Base-by-base conservation (phyloP, 208 protist genomes). In the Tritrichomonas musculus region DNA sequence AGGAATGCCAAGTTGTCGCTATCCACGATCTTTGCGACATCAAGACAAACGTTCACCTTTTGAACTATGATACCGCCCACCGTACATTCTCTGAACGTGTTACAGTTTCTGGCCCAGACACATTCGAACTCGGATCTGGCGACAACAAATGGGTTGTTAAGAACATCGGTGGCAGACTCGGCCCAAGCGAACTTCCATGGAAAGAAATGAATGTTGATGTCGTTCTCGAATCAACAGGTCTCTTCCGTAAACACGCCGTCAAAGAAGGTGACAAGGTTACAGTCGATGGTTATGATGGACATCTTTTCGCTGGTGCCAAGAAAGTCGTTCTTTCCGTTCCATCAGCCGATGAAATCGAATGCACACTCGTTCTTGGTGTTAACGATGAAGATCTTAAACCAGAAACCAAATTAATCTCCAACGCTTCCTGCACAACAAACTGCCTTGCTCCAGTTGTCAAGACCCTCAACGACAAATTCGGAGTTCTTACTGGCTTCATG, bases 371-470 rank as follows among this genome's bases (percentile, higher is more conserved):
- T 84, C 98, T 99, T 96, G 99, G 99, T 93, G 98, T 99, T 73
- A 99, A 99, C 96, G 94, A 99, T 93, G 88, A 97, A 9, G 94
- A 96, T 92, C 60, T 75, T 57, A 93, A 93, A 33, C 33, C 33
- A 75, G 73, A 94, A 22, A 60, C 77, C 11, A 65, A 64, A 20
- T 66, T 4, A 8, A 92, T 94, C 69, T 84, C 36, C 22, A 94
- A 66, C 66, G 98, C 99, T 66, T 99, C 98, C 66, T 99, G 99
- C 97, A 99, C 99, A 84, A 99, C 98, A 93, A 99, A 99, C 97
- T 99, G 99, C 96, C 97, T 99, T 49, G 98, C 99, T 5, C 98
- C 99, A 66, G 93, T 99, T 36, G 98, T 97, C 92, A 98, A 99
- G 95, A 75, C 98, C 92, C 96, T 99, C 92, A 95, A 99, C 94